phyloP scores from a whole-genome alignment of 805 yeast genomes.

The Saccharomycopsis synnaedendra region DNA sequence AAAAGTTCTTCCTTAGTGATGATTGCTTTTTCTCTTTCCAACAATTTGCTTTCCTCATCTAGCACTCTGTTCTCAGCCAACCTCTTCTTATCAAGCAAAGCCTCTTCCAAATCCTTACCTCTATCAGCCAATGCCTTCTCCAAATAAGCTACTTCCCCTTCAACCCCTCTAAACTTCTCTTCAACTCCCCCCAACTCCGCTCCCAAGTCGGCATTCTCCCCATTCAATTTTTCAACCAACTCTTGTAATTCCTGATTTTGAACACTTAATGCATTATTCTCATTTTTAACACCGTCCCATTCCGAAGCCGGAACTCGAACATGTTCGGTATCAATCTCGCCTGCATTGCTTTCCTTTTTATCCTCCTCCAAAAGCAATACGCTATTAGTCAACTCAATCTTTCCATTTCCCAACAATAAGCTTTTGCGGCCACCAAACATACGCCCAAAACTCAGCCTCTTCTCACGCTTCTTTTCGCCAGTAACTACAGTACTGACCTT shows the following conservation, averaged over 20 bases:
- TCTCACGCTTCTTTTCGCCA: conserved; percentile 1
- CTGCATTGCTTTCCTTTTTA: not conserved
- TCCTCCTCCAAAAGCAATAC: conserved; percentile 9
- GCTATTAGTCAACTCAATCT: conserved; percentile 15
- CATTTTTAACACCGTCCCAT: conserved; percentile 16
- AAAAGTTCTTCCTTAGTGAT: no score
- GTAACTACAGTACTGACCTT: conserved; percentile 13
- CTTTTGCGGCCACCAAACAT: conserved; percentile 5
- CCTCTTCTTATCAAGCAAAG: no score
- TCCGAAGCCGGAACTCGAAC: conserved; percentile 8
- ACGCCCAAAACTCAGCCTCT: conserved; percentile 7
- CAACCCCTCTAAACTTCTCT: no score
- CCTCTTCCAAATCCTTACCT: no score
- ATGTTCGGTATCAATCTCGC: conserved; percentile 4
- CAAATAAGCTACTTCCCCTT: no score
- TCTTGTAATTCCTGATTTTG: conserved; percentile 18
- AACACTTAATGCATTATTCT: conserved; percentile 17
- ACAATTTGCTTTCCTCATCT: conserved; percentile 12
- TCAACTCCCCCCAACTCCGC: not conserved
- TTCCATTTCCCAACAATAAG: conserved; percentile 5
- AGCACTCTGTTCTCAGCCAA: not conserved
- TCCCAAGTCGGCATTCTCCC: conserved; percentile 11
- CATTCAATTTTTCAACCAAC: not conserved
- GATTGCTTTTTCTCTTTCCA: not conserved
- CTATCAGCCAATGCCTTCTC: no score